Evolutionary conservation across 257 asterid species (phyloP), one percentile per base, ranked within the genome.

Genomic region (Cinchona pubescens): DNA sequence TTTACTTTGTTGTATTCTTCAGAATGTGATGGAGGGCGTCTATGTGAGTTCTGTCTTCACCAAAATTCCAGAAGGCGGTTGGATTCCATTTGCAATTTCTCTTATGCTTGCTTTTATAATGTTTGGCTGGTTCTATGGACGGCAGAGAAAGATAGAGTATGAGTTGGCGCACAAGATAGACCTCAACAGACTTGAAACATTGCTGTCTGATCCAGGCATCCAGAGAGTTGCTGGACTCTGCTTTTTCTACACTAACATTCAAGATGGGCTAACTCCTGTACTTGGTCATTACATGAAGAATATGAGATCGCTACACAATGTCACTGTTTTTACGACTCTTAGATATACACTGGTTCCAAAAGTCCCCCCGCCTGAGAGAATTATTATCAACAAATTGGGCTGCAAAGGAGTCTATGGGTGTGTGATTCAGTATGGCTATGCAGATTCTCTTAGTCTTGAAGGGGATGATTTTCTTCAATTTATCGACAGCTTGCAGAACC

Each of bases 71-170:
- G 80, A 83, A 83, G 87, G 87, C n/a, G 87, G 87, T 43, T 83
- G 84, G 84, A 80, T 83, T 37, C 87, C 87, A 32, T 83, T 83
- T 74, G 84, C 80, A 63, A 80, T 83, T 59, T 73, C 80, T 29
- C 18, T 80, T 34, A 34, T 77, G 45, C 82, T 83, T 5, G 82
- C 84, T 60, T 61, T 80, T 25, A 80, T 83, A 66, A 83, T 83
- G 87, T 80, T 83, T 63, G 80, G 82, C 49, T 83, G 87, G 87
- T 80, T 77, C 77, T 80, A 80, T 58, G 87, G 87, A 38, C 74
- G 87, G 43, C 80, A 74, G 62, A 77, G 80, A 62, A 83, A 83
- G 76, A 70, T 74, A 55, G 80, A 77, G 58, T 83, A 76, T 38
- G 87, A 83, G 67, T 32, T 72, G 34, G 79, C 71, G 27, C 78